Base-by-base conservation (phyloP, 2,329 filamentous ascomycete species). In the Aspergillus pseudoterreus region DNA sequence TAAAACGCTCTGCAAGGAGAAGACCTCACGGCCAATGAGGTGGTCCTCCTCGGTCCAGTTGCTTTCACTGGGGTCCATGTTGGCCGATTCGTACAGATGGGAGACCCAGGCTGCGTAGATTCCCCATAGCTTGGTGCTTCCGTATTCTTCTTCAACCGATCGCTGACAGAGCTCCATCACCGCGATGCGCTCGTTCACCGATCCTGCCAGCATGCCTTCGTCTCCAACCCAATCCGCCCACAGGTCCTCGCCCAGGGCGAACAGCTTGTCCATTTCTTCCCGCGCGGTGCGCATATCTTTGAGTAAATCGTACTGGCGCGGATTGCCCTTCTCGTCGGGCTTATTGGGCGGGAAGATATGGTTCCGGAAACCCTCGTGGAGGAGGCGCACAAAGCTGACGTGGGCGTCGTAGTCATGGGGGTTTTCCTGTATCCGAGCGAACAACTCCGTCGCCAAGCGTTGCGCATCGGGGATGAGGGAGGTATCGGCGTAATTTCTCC, bases 151-250 rank as follows among this genome's bases (percentile, higher is more conserved):
- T 35, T 77, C 72, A 2, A 83, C 79, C 3, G 82, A 82, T 55
- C 79, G 78, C 55, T 78, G 75, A 59, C 79, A 85, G 12, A 84
- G 70, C 57, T 85, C 82, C 60, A 84, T 79, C 9, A 86, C 76
- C 3, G 71, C 73, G 53, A 83, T 77, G 35, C 81, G 77, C 60
- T 85, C 82, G 19, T 84, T 79, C 6, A 78, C 70, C 15, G 76
- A 75, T 17, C 70, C 73, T 22, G 82, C 82, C 47, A 85, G 67
- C 51, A 81, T 71, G 47, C 77, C 80, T 63, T 85, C 83, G 56
- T 86, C 83, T 56, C 82, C 76, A 41, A 86, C 78, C 76, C 83
- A 84, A 53, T 84, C 81, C 4, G 77, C 70, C 82, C 82, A 86
- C 46, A 85, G 71, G 39, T 81, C 76, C 63, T 86, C 83, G 1